A percentile compares a stretch with the other conserved stretches of the same genome.
Conservation (phyloP, 805 yeast genomes). For the Saccharomycopsis sp. region DNA sequence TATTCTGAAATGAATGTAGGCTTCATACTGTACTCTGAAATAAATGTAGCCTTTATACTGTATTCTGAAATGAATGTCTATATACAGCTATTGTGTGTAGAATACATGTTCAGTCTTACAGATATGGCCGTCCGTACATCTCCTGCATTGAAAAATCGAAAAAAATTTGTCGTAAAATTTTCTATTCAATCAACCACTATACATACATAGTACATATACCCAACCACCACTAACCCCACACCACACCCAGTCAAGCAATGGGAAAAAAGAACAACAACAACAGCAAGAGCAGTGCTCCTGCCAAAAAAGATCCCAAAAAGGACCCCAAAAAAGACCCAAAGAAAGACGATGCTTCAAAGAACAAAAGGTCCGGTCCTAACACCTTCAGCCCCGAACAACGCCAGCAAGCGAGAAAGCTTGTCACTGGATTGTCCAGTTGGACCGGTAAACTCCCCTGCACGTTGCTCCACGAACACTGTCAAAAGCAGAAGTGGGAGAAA, state of each 20-base stretch:
- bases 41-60: too few species aligned
- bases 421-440: constrained; percentile 73
- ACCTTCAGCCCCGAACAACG: constrained; percentile 26
- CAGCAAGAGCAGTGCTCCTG: constrained; percentile 1
- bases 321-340: neutral
- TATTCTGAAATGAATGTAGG: too few species aligned
- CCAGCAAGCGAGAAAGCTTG: constrained; percentile 38
- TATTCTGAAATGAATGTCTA: too few species aligned
- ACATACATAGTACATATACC: constrained; percentile 11
- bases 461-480: constrained; percentile 78
- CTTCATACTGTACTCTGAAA: too few species aligned
- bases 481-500: constrained; percentile 82
- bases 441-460: constrained; percentile 92
- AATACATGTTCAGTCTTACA: too few species aligned
- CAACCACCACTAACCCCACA: too few species aligned
- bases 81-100: too few species aligned
- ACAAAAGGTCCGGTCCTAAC: constrained; percentile 18
- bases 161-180: constrained; percentile 1
- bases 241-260: too few species aligned
- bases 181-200: constrained; percentile 5
- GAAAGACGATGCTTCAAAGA: constrained; percentile 4
- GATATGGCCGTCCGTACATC: too few species aligned
- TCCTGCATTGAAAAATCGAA: neutral
- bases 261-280: constrained; percentile 13
- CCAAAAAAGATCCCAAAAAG: constrained; percentile 20